Evolutionary conservation across 2,329 filamentous ascomycete species (phyloP).

Genomic region (Stagonosporopsis chrysanthemi): DNA sequence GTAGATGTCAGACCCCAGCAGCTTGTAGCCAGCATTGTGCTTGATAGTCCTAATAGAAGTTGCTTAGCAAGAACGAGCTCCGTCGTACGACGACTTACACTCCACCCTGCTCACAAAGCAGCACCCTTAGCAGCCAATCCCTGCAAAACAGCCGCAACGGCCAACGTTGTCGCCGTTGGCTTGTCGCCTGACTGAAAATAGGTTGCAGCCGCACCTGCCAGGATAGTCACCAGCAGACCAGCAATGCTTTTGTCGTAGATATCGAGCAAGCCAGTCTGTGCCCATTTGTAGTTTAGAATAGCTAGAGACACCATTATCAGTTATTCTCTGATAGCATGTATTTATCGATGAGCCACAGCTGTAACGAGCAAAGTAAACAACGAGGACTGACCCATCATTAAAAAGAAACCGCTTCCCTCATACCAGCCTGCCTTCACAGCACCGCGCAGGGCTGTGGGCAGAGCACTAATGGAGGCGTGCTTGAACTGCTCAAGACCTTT

Average conservation of each 20-base stretch:
- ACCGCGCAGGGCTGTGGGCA: constrained; percentile 38
- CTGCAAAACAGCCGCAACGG: constrained; percentile 36
- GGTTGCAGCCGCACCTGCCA: constrained; percentile 35
- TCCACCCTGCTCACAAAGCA: background rate
- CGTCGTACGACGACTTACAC: too few species aligned
- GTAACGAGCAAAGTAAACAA: background rate
- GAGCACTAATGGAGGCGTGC: constrained; percentile 39
- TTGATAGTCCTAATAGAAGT: too few species aligned
- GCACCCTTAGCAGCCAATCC: constrained; percentile 28
- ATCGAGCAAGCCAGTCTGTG: constrained; percentile 42
- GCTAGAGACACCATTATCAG: constrained; percentile 20
- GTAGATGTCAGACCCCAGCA: too few species aligned
- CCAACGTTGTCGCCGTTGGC: constrained; percentile 32
- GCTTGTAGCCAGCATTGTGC: too few species aligned
- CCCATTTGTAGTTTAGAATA: constrained; percentile 48
- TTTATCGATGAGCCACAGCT: background rate
- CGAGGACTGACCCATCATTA: constrained; percentile 39
- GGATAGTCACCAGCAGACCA: constrained; percentile 34
- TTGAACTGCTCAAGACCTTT: constrained; percentile 48
- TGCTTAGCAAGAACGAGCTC: too few species aligned
- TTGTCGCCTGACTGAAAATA: constrained; percentile 38
- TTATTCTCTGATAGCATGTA: background rate
- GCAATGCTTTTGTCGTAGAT: constrained; percentile 43
- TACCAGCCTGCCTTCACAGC: constrained; percentile 48
- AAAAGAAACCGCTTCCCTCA: constrained; percentile 47